phyloP scores from a whole-genome alignment of 768 basidiomycete species.

The Tylopilus sp. region DNA sequence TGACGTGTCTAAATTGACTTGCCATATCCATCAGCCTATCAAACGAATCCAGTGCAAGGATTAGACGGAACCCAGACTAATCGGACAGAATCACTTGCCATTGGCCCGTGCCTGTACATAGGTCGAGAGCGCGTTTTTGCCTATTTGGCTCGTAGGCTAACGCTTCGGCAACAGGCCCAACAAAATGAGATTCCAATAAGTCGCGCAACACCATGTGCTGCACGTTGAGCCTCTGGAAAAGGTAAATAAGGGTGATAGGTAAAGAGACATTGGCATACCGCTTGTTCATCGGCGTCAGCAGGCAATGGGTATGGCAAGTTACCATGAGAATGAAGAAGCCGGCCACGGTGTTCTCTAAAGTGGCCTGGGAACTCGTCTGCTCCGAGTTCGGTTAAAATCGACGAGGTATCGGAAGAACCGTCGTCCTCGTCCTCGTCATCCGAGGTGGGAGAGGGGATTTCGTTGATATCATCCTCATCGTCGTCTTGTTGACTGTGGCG shows the following conservation, averaged over 20 bases:
- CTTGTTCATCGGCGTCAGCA: constrained; percentile 65
- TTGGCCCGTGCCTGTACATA: constrained; percentile 73
- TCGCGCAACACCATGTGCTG: constrained; percentile 47
- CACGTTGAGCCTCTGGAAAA: constrained; percentile 48
- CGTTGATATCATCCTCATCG: constrained; percentile 10
- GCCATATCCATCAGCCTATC: constrained; percentile 77
- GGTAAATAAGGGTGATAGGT: neutral
- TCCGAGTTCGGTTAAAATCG: constrained; percentile 43
- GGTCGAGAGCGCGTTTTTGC: constrained; percentile 58
- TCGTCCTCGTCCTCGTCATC: constrained; percentile 34
- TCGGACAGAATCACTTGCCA: constrained; percentile 48
- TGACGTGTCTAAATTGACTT: constrained; percentile 55
- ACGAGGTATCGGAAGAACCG: constrained; percentile 39
- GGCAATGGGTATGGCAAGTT: constrained; percentile 68
- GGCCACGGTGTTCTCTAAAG: constrained; percentile 55
- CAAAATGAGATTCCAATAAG: constrained; percentile 53
- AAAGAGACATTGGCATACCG: constrained; percentile 40
- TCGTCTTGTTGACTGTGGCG: constrained; percentile 21
- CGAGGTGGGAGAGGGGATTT: constrained; percentile 8
- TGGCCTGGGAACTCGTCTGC: constrained; percentile 55
- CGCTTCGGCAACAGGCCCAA: constrained; percentile 56
- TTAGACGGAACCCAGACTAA: constrained; percentile 19
- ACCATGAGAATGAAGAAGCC: constrained; percentile 68
- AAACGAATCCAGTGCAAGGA: constrained; percentile 11
- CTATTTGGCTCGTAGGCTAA: constrained; percentile 41